A percentile compares a stretch with the other conserved stretches of the same genome.
phyloP scores from a whole-genome alignment of 768 basidiomycete genomes.

The Scleroderma citrinum region DNA sequence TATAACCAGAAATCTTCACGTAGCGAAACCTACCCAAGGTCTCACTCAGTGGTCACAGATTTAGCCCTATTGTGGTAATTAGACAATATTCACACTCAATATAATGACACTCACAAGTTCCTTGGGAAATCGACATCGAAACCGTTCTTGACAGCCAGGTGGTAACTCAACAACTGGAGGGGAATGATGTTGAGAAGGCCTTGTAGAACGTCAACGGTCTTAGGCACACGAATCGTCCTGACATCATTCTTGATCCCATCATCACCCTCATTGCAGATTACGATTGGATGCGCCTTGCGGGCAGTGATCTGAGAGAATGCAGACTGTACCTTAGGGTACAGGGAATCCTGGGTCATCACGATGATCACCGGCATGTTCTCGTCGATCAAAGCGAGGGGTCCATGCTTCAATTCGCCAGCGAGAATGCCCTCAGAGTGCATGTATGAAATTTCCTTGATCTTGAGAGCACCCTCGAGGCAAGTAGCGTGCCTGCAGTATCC shows the following conservation, averaged over 20 bases:
- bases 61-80: slow-evolving; percentile 48
- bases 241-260: slow-evolving; percentile 63
- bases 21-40: neutral
- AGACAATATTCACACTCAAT: slow-evolving; percentile 4
- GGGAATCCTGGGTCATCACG: slow-evolving; percentile 97
- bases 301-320: slow-evolving; percentile 97
- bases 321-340: slow-evolving; percentile 97
- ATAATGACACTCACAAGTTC: slow-evolving; percentile 63
- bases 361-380: slow-evolving; percentile 99
- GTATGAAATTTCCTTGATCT: slow-evolving; percentile 99
- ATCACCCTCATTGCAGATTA: slow-evolving; percentile 94
- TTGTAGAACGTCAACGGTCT: slow-evolving; percentile 91
- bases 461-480: slow-evolving; percentile 95
- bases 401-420: slow-evolving; percentile 98
- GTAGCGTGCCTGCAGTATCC: slow-evolving; percentile 66
- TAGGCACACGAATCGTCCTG: slow-evolving; percentile 91
- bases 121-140: slow-evolving; percentile 98
- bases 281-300: slow-evolving; percentile 91
- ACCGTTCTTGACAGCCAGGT: slow-evolving; percentile 91
- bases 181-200: slow-evolving; percentile 96
- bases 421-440: slow-evolving; percentile 66
- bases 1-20: neutral
- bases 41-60: slow-evolving; percentile 69
- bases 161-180: slow-evolving; percentile 92
- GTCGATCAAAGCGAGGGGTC: slow-evolving; percentile 94